These are phyloP conservation scores for Fraxinus anomala DNA, from an alignment of 257 asterid genomes.

Conservation along the genomic window DNA sequence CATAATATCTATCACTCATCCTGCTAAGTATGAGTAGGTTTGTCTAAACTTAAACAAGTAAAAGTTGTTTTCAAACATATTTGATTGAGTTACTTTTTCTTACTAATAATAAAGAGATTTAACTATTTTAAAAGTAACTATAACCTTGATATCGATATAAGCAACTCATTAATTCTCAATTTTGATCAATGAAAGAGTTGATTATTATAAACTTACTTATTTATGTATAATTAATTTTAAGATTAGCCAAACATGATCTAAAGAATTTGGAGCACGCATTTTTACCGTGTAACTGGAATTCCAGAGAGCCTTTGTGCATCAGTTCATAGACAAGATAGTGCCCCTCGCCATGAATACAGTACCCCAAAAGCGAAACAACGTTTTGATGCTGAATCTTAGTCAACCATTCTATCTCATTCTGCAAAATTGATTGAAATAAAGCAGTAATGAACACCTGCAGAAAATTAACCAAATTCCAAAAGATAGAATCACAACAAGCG, in stretches of 20 bases:
- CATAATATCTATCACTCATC: background rate
- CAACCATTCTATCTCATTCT: conserved; percentile 81
- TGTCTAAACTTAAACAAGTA: background rate
- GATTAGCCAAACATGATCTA: background rate
- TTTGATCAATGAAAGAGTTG: background rate
- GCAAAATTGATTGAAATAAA: conserved; percentile 34
- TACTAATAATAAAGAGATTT: background rate
- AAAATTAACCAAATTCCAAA: conserved; percentile 7
- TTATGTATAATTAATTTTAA: background rate
- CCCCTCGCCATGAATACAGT: conserved; percentile 62
- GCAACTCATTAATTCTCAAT: background rate
- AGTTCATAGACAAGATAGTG: conserved; percentile 81
- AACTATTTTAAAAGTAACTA: background rate
- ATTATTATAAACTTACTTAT: background rate
- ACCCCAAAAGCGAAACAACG: conserved; percentile 79
- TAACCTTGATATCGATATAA: background rate
- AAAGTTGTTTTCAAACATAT: background rate
- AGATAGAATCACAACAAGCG: background rate
- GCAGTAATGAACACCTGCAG: conserved; percentile 17
- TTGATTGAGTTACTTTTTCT: background rate
- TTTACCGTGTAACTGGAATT: conserved; percentile 82
- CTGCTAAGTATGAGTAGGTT: background rate
- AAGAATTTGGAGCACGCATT: background rate
- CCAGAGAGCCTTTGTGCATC: conserved; percentile 87
- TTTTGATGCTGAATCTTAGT: conserved; percentile 83